These are phyloP conservation scores for Coemansia furcata DNA, from an alignment of 192 early-diverging fungal species.

Conservation along the genomic window DNA sequence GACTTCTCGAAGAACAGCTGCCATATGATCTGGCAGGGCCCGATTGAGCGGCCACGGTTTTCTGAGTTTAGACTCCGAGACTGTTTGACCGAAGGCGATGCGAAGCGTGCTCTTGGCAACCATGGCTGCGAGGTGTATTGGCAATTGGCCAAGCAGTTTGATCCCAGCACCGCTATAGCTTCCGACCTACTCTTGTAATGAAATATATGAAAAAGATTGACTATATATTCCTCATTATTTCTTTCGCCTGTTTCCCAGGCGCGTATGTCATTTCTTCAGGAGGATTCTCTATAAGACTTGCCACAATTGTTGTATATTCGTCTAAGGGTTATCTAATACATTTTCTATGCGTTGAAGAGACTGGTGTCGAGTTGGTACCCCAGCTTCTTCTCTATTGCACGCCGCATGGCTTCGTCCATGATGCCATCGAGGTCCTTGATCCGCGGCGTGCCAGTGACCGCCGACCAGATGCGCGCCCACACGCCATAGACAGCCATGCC, in stretches of 20 bases:
- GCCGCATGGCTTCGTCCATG: slow-evolving; percentile 69
- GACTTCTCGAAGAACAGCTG: slow-evolving; percentile 72
- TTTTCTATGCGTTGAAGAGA: slow-evolving; percentile 67
- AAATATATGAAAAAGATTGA: not conserved
- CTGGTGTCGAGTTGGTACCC: slow-evolving; percentile 77
- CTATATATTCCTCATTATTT: not conserved
- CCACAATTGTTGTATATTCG: not conserved
- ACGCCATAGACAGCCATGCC: slow-evolving; percentile 40
- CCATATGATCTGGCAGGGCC: slow-evolving; percentile 92
- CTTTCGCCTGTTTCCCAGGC: too few species aligned
- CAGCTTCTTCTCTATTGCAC: slow-evolving; percentile 66
- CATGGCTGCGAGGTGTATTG: slow-evolving; percentile 80
- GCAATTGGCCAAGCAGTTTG: slow-evolving; percentile 68
- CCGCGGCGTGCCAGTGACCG: slow-evolving; percentile 17
- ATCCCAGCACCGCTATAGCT: slow-evolving; percentile 7
- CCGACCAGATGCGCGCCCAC: slow-evolving; percentile 17
- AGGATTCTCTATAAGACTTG: too few species aligned
- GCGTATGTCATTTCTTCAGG: too few species aligned
- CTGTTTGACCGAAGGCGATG: slow-evolving; percentile 70
- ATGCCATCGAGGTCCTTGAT: slow-evolving; percentile 67
- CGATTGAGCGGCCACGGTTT: slow-evolving; percentile 75
- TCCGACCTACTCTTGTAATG: not conserved
- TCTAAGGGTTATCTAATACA: not conserved
- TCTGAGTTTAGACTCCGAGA: slow-evolving; percentile 68
- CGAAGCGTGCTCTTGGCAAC: slow-evolving; percentile 69